Evolutionary conservation across 805 yeast genomes (phyloP), one percentile per base, ranked within the genome.

Genomic region (Ogataea zsoltii): DNA sequence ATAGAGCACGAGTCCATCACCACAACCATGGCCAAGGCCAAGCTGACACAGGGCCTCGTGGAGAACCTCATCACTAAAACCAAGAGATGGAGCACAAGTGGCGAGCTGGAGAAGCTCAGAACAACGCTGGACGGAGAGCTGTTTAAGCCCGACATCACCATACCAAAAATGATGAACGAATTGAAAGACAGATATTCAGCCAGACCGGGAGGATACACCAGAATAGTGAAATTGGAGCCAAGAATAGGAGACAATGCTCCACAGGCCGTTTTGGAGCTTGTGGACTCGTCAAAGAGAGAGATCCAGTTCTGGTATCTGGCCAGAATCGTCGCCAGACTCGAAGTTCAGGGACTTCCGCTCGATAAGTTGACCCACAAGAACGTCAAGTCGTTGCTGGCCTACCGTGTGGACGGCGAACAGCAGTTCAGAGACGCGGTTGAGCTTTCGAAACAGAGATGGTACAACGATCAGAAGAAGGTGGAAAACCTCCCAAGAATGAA

Each of bases 231-330:
- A 55, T 71, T 94, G 49, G 98, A 94, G 65, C 89, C 91, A 14
- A 76, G 98, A 54, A 66, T 84, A 38, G 91, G 94, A 45, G 99
- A 94, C 63, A 85, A 82, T 50, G 96, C 97, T 0, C 91, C 91
- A 26, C 94, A 88, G 74, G 83, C 94, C 0, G 82, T 91, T 7
- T 61, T 94, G 43, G 99, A 94, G 66, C 72, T 94, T 38, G 95
- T 92, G 1, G 96, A 87, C 56, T 65, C 58, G 38, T 52, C 49
- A 16, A 51, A 55, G 14, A 70, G 80, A 48, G 96, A 88, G 61
- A 76, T 87, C 74, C 79, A 83, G 56, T 76, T 81, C 53, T 86
- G 95, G 81, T 69, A 80, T 58, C 75, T 81, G 7, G 96, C 96
- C n/a, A 79, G 88, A 64, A 74, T 80, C 3, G 92, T 86, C 5